Percentiles rank a stretch among this genome's conserved stretches.
These are phyloP conservation scores for Neopestalotiopsis rosae DNA, from an alignment of 2,329 filamentous ascomycete genomes.

Conservation along the genomic window DNA sequence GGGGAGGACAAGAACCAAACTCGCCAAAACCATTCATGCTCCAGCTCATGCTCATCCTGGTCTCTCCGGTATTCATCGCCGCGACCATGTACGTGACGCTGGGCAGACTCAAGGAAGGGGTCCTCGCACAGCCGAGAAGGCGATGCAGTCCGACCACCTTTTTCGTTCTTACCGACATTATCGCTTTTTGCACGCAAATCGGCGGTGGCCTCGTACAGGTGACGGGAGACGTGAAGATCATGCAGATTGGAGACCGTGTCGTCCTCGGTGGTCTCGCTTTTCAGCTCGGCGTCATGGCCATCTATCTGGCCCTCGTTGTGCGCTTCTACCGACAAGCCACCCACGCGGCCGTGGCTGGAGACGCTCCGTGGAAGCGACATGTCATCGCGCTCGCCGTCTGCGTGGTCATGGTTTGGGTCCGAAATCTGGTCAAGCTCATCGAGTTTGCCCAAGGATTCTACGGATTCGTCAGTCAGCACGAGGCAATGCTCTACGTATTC, in stretches of 20 bases:
- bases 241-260: conserved; percentile 3
- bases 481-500: not conserved
- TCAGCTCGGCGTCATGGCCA: not conserved
- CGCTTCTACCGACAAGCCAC: not conserved
- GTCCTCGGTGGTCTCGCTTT: conserved; percentile 2
- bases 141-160: conserved; percentile 4
- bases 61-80: not conserved
- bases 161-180: conserved; percentile 6
- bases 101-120: not conserved
- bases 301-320: conserved; percentile 1
- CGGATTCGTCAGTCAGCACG: not conserved
- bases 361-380: not conserved
- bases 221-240: conserved; percentile 4
- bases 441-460: conserved; percentile 10
- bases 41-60: conserved; percentile 8
- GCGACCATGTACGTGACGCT: conserved; percentile 8
- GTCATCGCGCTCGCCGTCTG: not conserved
- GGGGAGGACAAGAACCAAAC: not conserved
- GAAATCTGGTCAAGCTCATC: not conserved
- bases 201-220: conserved; percentile 1
- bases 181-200: conserved; percentile 8
- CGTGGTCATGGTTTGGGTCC: conserved; percentile 3
- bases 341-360: not conserved
- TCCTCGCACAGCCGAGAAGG: not conserved
- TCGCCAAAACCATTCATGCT: conserved; percentile 8